These are phyloP conservation scores for Marsdenia floribunda DNA, from an alignment of 257 asterid genomes.

Conservation along the genomic window DNA sequence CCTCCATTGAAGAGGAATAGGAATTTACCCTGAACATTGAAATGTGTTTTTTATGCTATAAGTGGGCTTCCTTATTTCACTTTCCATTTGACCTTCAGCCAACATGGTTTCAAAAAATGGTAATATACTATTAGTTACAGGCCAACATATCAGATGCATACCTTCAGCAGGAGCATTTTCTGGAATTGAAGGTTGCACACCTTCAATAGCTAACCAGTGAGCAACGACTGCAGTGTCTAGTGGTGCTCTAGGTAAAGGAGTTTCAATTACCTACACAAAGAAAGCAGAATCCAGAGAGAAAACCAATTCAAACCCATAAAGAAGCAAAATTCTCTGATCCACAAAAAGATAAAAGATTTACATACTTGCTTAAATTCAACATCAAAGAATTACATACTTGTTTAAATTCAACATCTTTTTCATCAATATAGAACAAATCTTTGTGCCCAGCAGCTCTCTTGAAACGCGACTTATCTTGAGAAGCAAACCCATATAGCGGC, in stretches of 20 bases:
- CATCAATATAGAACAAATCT: constrained; percentile 86
- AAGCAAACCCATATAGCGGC: constrained; percentile 94
- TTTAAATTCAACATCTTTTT: constrained; percentile 89
- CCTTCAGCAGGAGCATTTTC: constrained; percentile 94
- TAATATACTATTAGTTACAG: neutral
- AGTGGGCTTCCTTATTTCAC: neutral
- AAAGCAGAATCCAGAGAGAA: constrained; percentile 8
- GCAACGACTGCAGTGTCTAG: constrained; percentile 71
- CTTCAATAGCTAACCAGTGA: constrained; percentile 96
- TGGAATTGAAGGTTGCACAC: constrained; percentile 95
- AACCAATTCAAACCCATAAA: constrained; percentile 12
- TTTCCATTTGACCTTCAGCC: neutral
- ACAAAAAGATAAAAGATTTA: constrained; percentile 1
- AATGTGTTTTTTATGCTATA: neutral
- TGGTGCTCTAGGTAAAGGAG: constrained; percentile 93
- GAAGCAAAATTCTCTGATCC: neutral
- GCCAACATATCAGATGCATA: neutral
- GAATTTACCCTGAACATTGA: neutral
- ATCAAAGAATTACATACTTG: too few species aligned
- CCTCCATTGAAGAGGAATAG: neutral
- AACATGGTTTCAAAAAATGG: neutral
- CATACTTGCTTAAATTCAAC: constrained; percentile 93
- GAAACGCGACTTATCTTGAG: constrained; percentile 82
- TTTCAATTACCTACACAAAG: constrained; percentile 70
- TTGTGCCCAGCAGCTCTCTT: constrained; percentile 88